A percentile compares a stretch with the other conserved stretches of the same genome.
These are phyloP conservation scores for Colletotrichum melonis DNA, from an alignment of 2,329 filamentous ascomycete genomes.

Conservation along the genomic window DNA sequence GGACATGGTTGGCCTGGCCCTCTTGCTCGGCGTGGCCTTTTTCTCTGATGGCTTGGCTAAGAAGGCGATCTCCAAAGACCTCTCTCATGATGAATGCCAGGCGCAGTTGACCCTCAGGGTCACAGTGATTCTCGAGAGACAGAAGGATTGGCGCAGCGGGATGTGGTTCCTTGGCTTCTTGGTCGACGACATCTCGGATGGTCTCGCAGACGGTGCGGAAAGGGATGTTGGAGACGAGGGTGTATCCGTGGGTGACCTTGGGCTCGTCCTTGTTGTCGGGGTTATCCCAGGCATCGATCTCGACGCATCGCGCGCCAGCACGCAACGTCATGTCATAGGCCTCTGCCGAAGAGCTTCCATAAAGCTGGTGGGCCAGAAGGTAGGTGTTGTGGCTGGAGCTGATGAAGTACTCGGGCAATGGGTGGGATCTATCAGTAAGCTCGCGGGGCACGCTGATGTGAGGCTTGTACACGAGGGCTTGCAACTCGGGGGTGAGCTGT, in stretches of 20 bases:
- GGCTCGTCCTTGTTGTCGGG: conserved; percentile 70
- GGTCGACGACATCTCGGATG: conserved; percentile 71
- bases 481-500: conserved; percentile 57
- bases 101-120: conserved; percentile 66
- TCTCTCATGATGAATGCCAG: conserved; percentile 75
- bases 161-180: conserved; percentile 59
- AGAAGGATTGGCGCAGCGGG: conserved; percentile 70
- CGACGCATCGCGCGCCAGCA: conserved; percentile 75
- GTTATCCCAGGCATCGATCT: conserved; percentile 80
- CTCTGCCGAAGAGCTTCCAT: conserved; percentile 69
- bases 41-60: conserved; percentile 67
- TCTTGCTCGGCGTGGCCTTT: conserved; percentile 67
- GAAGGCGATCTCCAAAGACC: conserved; percentile 68
- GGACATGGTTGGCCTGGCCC: conserved; percentile 63
- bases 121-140: conserved; percentile 77
- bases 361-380: conserved; percentile 76
- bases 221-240: conserved; percentile 72
- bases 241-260: conserved; percentile 78
- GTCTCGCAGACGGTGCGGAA: conserved; percentile 75
- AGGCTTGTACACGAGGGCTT: conserved; percentile 64
- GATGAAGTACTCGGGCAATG: conserved; percentile 77
- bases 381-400: conserved; percentile 82
- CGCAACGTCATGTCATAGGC: conserved; percentile 73
- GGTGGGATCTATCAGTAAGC: conserved; percentile 67
- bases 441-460: conserved; percentile 67